Conservation (phyloP, 2,329 filamentous ascomycete genomes). For the Decorospora gaudefroyi region DNA sequence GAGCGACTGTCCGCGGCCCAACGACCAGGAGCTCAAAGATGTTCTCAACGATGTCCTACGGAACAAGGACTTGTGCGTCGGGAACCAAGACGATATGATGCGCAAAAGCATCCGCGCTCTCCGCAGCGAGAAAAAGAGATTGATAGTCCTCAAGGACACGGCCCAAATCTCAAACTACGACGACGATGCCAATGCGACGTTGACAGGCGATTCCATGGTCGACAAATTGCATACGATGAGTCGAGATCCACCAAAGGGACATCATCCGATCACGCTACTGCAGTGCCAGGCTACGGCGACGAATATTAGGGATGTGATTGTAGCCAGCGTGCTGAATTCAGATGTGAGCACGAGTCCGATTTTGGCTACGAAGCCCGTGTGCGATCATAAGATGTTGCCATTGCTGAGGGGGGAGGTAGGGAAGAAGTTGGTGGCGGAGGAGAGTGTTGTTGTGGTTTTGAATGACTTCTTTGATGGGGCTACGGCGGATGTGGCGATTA, state of each 20-base stretch:
- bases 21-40: conserved; percentile 49
- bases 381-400: conserved; percentile 56
- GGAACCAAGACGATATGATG: conserved; percentile 37
- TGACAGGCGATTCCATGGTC: conserved; percentile 39
- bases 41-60: conserved; percentile 44
- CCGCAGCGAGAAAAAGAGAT: conserved; percentile 29
- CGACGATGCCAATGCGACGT: conserved; percentile 40
- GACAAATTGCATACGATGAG: conserved; percentile 29
- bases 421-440: conserved; percentile 45
- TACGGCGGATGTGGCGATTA: conserved; percentile 54
- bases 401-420: conserved; percentile 53
- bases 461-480: conserved; percentile 60
- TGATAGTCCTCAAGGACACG: conserved; percentile 33
- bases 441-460: conserved; percentile 53
- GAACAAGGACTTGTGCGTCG: conserved; percentile 25
- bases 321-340: conserved; percentile 53
- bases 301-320: conserved; percentile 55
- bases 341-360: conserved; percentile 54
- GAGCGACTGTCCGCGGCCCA: conserved; percentile 52
- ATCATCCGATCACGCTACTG: conserved; percentile 35
- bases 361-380: conserved; percentile 56
- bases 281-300: conserved; percentile 60
- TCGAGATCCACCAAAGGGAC: conserved; percentile 22
- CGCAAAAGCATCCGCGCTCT: conserved; percentile 31
- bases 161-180: conserved; percentile 42